These are phyloP conservation scores for Chenopodium album DNA, from an alignment of 148 eudicot genomes.

Conservation along the genomic window DNA sequence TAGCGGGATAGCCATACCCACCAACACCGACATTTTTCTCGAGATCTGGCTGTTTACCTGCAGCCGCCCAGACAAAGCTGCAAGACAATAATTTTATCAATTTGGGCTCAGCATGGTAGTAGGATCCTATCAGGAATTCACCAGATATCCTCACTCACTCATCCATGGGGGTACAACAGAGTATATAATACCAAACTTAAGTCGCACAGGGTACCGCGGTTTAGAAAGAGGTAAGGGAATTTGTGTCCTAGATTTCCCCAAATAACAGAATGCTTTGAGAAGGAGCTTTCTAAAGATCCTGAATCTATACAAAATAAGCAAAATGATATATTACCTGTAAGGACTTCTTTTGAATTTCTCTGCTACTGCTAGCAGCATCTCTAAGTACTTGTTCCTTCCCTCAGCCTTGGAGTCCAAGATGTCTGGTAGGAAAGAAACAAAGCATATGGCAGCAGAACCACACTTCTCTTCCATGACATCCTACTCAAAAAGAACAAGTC, in stretches of 20 bases:
- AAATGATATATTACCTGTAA: constrained; percentile 54
- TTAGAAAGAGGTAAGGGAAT: neutral
- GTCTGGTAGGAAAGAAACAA: constrained; percentile 89
- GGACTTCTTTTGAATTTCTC: constrained; percentile 90
- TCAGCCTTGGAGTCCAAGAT: constrained; percentile 93
- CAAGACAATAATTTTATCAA: constrained; percentile 24
- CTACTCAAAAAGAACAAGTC: constrained; percentile 33
- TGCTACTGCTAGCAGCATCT: constrained; percentile 73
- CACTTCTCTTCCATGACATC: constrained; percentile 92
- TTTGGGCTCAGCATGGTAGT: neutral
- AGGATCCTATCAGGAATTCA: neutral
- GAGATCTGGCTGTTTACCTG: constrained; percentile 92
- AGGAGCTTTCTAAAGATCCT: neutral
- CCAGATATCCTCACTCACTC: neutral
- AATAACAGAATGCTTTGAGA: neutral
- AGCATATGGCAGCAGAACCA: constrained; percentile 94
- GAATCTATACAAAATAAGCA: neutral
- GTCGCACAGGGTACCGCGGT: neutral
- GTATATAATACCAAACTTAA: neutral
- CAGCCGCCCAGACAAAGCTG: constrained; percentile 96
- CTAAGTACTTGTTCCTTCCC: constrained; percentile 86
- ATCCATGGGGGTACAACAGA: neutral
- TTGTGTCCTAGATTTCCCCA: neutral
- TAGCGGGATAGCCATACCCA: constrained; percentile 95
- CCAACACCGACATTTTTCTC: constrained; percentile 94